phyloP scores from a whole-genome alignment of 345 rosid species.

The Acer campestre region DNA sequence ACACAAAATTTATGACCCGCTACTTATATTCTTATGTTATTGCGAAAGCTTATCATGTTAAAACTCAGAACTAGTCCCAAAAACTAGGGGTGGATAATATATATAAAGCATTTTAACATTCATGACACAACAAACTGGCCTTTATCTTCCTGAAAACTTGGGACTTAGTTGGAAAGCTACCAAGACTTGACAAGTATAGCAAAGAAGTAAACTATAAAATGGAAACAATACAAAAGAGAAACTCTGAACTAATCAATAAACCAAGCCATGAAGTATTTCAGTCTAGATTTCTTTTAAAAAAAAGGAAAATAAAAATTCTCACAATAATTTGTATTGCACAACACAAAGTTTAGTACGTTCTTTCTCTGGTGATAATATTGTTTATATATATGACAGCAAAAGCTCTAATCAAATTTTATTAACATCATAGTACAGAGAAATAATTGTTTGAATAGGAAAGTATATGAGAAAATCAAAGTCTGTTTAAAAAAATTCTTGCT shows the following conservation, averaged over 20 bases:
- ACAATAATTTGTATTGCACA: neutral
- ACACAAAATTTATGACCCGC: neutral
- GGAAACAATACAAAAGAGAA: neutral
- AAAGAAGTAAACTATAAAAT: neutral
- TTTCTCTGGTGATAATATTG: neutral
- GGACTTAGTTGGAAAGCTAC: neutral
- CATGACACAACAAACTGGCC: neutral
- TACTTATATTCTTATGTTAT: neutral
- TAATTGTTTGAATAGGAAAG: neutral
- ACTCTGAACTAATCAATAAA: neutral
- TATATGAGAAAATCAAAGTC: neutral
- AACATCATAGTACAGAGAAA: neutral
- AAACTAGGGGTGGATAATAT: neutral
- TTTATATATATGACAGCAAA: neutral
- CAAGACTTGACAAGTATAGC: constrained; percentile 5
- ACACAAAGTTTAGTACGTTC: neutral
- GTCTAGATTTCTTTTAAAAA: neutral
- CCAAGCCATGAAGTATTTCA: neutral
- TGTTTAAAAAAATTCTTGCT: neutral
- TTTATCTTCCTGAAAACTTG: neutral
- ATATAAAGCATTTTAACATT: neutral
- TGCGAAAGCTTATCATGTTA: neutral
- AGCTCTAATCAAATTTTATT: neutral
- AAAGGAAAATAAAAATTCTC: neutral
- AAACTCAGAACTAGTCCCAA: neutral